phyloP scores from a whole-genome alignment of 345 rosid species.

The Citrus australasica region DNA sequence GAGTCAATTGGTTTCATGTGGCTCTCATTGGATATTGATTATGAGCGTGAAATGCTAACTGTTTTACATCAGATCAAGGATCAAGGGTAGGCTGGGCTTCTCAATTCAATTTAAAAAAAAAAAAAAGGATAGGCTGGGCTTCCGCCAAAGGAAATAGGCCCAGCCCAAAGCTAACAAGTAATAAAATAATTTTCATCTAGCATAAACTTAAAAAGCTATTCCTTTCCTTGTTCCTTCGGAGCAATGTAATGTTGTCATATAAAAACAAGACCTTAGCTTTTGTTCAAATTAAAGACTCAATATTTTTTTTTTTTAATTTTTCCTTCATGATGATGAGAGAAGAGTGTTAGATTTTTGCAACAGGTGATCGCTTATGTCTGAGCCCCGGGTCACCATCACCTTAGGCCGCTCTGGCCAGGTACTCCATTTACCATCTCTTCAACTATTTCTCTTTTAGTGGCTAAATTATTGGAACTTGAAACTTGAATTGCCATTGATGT shows the following conservation, averaged over 20 bases:
- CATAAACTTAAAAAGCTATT: background rate
- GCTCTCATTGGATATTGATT: no score
- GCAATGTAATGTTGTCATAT: background rate
- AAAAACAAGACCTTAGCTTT: background rate
- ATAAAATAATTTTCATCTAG: background rate
- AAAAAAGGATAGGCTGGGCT: background rate
- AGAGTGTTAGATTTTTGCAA: background rate
- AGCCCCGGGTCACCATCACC: constrained; percentile 36
- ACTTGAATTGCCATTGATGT: background rate
- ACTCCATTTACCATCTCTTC: background rate
- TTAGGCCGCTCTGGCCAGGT: constrained; percentile 43
- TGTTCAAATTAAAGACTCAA: background rate
- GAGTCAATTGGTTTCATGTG: no score
- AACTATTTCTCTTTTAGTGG: background rate
- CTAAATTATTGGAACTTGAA: background rate
- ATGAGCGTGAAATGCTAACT: no score
- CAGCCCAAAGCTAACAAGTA: background rate
- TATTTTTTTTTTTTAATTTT: background rate
- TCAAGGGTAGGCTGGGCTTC: background rate
- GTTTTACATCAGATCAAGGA: background rate
- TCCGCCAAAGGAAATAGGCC: no score
- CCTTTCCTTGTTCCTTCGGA: background rate
- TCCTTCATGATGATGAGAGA: background rate
- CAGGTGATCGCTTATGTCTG: constrained; percentile 20
- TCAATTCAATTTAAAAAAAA: background rate